Evolutionary conservation across 2,329 filamentous ascomycete genomes (phyloP), one percentile per base, ranked within the genome.

Genomic region (Aspergillus sp.): DNA sequence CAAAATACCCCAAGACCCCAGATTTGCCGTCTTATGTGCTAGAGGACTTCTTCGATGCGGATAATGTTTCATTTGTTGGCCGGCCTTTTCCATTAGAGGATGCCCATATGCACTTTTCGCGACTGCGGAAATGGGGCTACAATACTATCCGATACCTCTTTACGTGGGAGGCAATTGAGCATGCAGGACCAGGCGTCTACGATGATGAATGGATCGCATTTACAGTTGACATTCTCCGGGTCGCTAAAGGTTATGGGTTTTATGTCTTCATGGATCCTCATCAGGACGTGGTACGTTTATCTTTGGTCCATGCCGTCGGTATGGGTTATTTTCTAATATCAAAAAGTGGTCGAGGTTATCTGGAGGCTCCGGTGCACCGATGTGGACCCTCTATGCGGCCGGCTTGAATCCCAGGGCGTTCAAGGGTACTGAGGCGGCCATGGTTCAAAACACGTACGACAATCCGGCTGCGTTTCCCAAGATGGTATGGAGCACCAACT

Each of bases 401-500:
- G 91, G 91, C 6, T 67, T 98, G 29, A 85, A 98, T 53, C 91
- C 91, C 0, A 72, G 80, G 56, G 79, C 74, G 44, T 95, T 98
- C 52, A 77, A 79, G 32, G 78, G 75, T 13, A 98, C 88, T 10
- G 82, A 95, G 60, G 89, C 89, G 3, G 86, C 91, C 24, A 74
- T 96, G 38, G 89, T 98, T 5, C 91, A 98, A 33, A 98, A 96
- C 52, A 93, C 84, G 2, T 95, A 85, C 53, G 78, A 84, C 7
- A 74, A 93, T 13, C 86, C 88, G 6, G 79, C 79, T 15, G 72
- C 80, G 1, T 98, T 89, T 45, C 91, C 91, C 15, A 96, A 95
- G 65, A 98, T 98, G 93, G 89, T 96, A 36, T 98, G 91, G 91
- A 86, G 89, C 11, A 96, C 93, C 32, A 98, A 98, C 56, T 98